These are phyloP conservation scores for Prunus kanzakura DNA, from an alignment of 306 rosid species.

Conservation along the genomic window DNA sequence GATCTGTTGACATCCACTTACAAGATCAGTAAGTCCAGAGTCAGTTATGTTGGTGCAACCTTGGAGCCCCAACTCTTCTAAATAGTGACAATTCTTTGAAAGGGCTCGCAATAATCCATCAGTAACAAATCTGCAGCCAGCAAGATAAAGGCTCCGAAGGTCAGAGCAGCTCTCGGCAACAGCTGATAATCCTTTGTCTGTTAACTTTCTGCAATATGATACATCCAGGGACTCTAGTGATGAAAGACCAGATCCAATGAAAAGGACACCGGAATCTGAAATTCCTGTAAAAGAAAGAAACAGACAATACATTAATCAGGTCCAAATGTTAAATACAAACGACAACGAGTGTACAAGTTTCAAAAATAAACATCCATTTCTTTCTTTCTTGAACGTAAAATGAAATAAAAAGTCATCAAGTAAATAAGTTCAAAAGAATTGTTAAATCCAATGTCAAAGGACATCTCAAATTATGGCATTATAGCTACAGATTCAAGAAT, in stretches of 20 bases:
- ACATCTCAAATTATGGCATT: neutral
- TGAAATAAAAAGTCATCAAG: no score
- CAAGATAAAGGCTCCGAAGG: slow-evolving; percentile 56
- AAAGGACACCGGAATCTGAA: slow-evolving; percentile 65
- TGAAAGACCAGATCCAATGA: slow-evolving; percentile 71
- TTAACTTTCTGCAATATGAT: slow-evolving; percentile 80
- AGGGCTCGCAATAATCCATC: slow-evolving; percentile 56
- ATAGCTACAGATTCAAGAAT: neutral
- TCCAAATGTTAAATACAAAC: neutral
- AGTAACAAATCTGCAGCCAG: slow-evolving; percentile 71
- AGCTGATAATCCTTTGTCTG: slow-evolving; percentile 75
- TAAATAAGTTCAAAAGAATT: neutral
- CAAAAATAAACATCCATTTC: no score
- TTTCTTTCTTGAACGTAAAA: no score
- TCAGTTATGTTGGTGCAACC: slow-evolving; percentile 78
- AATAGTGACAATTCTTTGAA: slow-evolving; percentile 57
- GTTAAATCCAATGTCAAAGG: neutral
- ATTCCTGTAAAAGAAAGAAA: slow-evolving; percentile 53
- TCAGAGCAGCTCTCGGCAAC: slow-evolving; percentile 78
- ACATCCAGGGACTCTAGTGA: slow-evolving; percentile 72
- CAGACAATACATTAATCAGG: neutral
- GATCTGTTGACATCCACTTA: slow-evolving; percentile 59
- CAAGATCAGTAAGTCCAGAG: slow-evolving; percentile 61
- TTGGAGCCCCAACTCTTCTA: slow-evolving; percentile 67
- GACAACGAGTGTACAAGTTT: neutral